These are phyloP conservation scores for Anastatica hierochuntica DNA, from an alignment of 345 rosid species.

Conservation along the genomic window DNA sequence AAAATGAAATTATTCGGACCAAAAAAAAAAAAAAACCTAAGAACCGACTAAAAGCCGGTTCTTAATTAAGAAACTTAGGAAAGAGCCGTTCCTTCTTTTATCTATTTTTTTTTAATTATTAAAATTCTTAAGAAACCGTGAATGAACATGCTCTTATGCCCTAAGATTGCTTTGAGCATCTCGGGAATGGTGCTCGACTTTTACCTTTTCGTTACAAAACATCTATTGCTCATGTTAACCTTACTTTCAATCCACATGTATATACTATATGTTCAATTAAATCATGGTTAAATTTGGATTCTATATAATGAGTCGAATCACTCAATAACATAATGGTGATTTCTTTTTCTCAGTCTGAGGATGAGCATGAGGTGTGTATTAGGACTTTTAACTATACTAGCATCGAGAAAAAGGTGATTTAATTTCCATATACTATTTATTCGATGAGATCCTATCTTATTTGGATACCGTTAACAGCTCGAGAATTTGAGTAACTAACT, in stretches of 20 bases:
- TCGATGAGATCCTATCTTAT: not conserved
- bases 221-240: conserved; percentile 98
- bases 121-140: no score
- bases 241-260: conserved; percentile 91
- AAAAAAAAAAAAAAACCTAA: no score
- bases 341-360: conserved; percentile 56
- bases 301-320: not conserved
- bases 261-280: conserved; percentile 35
- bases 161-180: conserved; percentile 75
- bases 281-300: not conserved
- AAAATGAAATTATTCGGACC: no score
- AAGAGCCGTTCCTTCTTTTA: no score
- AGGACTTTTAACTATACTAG: conserved; percentile 95
- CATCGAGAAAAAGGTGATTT: conserved; percentile 77
- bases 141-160: no score
- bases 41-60: no score
- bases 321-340: not conserved
- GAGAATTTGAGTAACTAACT: not conserved
- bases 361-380: conserved; percentile 96
- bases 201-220: conserved; percentile 98
- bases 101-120: no score
- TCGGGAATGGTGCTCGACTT: conserved; percentile 84
- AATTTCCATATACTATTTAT: not conserved
- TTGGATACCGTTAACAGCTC: not conserved
- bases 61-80: no score